Evolutionary conservation across 257 asterid genomes (phyloP), one percentile per base, ranked within the genome.

Genomic region (Petunia axillaris): DNA sequence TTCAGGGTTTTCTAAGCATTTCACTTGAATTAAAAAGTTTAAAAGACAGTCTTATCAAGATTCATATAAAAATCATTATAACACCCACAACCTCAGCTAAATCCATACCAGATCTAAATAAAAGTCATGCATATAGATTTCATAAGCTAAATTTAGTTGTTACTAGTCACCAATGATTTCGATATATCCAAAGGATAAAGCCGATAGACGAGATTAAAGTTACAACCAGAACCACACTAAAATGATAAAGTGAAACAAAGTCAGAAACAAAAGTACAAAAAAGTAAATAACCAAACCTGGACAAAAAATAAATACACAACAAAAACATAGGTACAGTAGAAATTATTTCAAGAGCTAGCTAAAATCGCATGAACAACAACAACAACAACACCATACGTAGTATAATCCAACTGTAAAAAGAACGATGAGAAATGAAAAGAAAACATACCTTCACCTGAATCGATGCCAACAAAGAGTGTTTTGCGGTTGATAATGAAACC

Each of bases 1-100:
- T 79, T 86, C 90, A 91, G 92, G 97, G 91, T 87, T 93, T 88
- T 53, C 77, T 16, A 58, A 52, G 74, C 55, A n/a, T 41, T 43
- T 16, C 79, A 82, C 11, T 53, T 74, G 77, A 76, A 58, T 52
- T 41, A 46, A 14, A 60, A 79, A 81, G 79, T n/a, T 58, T 70
- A 67, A 83, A 59, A 35, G 8, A 67, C 4, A 71, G 58, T 15
- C 14, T 80, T 13, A 76, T 2, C 54, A 55, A 25, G 50, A 66
- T 67, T 38, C 74, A 50, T 63, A 75, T 36, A 83, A 80, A 81
- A 82, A 55, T 81, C 81, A 81, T 79, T 2, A 65, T 2, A 39
- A 5, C 75, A 74, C 78, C 59, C 9, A 50, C 79, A 76, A 82
- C n/a, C 75, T 39, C 41, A 58, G 3, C 76, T n/a, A 76, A 74